These are phyloP conservation scores for rapeseed (Brassica napus) DNA, from an alignment of 345 rosid species.

Conservation along the genomic window DNA sequence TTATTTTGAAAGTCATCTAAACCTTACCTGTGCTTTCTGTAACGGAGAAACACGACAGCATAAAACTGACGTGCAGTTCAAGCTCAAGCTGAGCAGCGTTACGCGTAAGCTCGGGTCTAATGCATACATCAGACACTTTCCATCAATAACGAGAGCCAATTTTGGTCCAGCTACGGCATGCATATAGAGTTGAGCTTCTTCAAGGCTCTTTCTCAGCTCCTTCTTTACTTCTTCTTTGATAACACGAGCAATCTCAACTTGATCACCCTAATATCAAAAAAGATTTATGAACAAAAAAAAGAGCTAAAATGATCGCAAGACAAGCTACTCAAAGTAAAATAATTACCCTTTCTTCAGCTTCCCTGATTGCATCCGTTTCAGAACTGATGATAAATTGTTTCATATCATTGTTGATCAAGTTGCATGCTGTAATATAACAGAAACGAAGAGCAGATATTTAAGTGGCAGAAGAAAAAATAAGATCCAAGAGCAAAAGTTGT, in stretches of 20 bases:
- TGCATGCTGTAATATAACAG: slow-evolving; percentile 70
- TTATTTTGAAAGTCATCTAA: background rate
- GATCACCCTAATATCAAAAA: slow-evolving; percentile 42
- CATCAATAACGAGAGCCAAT: slow-evolving; percentile 85
- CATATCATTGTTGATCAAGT: slow-evolving; percentile 89
- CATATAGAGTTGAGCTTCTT: slow-evolving; percentile 70
- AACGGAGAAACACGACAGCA: slow-evolving; percentile 99
- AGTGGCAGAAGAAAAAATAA: slow-evolving; percentile 16
- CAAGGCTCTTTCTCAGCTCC: slow-evolving; percentile 71
- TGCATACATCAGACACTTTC: slow-evolving; percentile 95
- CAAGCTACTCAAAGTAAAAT: background rate
- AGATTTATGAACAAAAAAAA: background rate
- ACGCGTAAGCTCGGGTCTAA: slow-evolving; percentile 79
- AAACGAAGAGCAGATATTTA: slow-evolving; percentile 9
- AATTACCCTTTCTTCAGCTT: slow-evolving; percentile 58
- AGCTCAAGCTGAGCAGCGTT: slow-evolving; percentile 85
- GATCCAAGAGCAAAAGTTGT: slow-evolving; percentile 3
- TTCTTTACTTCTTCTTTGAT: slow-evolving; percentile 78
- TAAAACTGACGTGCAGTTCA: slow-evolving; percentile 92
- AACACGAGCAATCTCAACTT: slow-evolving; percentile 76
- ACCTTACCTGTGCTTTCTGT: slow-evolving; percentile 93
- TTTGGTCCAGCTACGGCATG: slow-evolving; percentile 65
- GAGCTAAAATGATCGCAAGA: background rate
- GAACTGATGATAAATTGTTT: slow-evolving; percentile 90
- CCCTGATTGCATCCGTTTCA: slow-evolving; percentile 85